These are phyloP conservation scores for Thraustotheca clavata DNA, from an alignment of 352 stramenopile genomes.

Conservation along the genomic window DNA sequence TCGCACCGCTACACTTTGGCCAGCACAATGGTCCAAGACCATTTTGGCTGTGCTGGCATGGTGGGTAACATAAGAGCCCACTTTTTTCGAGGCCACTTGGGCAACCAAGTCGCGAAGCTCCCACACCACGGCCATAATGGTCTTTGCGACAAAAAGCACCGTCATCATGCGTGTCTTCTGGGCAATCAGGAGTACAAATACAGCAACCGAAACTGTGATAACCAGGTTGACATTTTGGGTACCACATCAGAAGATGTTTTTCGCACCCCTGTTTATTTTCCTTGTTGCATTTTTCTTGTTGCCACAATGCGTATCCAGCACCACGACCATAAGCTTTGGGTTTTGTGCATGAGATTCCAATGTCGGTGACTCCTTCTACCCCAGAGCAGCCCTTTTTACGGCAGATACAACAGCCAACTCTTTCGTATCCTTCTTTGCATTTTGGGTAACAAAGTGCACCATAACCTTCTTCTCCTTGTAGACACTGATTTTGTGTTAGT, in stretches of 20 bases:
- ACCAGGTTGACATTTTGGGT: constrained; percentile 10
- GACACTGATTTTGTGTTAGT: background rate
- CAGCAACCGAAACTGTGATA: constrained; percentile 10
- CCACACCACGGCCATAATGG: background rate
- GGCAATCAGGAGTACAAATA: constrained; percentile 11
- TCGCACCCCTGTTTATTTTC: constrained; percentile 2
- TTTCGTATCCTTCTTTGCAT: constrained; percentile 14
- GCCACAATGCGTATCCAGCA: background rate
- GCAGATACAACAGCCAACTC: constrained; percentile 13
- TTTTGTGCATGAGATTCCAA: constrained; percentile 15
- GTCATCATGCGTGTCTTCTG: background rate
- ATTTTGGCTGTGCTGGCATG: background rate
- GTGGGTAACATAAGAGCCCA: constrained; percentile 22
- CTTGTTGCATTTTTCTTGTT: constrained; percentile 12
- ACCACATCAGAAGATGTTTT: constrained; percentile 8
- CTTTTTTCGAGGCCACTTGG: constrained; percentile 1
- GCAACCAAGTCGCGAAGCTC: constrained; percentile 3
- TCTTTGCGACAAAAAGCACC: constrained; percentile 23
- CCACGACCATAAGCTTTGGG: background rate
- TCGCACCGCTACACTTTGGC: background rate
- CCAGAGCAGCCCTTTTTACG: constrained; percentile 14
- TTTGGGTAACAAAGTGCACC: constrained; percentile 6
- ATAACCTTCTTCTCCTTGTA: background rate
- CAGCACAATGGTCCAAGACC: constrained; percentile 23
- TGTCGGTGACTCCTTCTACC: constrained; percentile 1